Percentiles rank a stretch among this genome's conserved stretches.
Evolutionary conservation across 2,329 filamentous ascomycete species (phyloP).

Genomic region (Xylaria sp.): DNA sequence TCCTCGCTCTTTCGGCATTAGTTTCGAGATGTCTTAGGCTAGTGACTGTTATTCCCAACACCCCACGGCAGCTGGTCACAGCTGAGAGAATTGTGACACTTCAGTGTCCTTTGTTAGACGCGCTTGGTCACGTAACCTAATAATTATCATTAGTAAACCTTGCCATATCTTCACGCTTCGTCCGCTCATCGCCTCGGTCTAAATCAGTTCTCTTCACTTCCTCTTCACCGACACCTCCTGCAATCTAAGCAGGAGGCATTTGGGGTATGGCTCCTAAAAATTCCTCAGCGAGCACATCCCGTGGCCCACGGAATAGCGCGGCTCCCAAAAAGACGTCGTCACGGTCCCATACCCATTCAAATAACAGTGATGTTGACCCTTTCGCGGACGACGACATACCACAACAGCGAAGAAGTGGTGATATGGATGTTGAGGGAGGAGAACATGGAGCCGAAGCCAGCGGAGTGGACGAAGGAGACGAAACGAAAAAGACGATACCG

Average conservation of each 20-base stretch:
- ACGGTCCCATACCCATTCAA: slow-evolving; percentile 33
- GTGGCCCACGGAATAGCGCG: slow-evolving; percentile 47
- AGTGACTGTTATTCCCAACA: no score
- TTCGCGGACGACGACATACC: slow-evolving; percentile 44
- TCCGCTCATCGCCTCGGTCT: no score
- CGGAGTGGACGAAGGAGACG: slow-evolving; percentile 50
- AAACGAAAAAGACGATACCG: slow-evolving; percentile 69
- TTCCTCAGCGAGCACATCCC: slow-evolving; percentile 50
- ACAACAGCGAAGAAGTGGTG: slow-evolving; percentile 27
- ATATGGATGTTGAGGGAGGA: slow-evolving; percentile 43
- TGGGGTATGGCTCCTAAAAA: slow-evolving; percentile 58
- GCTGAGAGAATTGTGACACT: not conserved
- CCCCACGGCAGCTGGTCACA: not conserved
- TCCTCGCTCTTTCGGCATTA: not conserved
- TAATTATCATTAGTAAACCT: no score
- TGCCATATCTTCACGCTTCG: not conserved
- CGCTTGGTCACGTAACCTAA: not conserved
- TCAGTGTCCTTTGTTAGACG: not conserved
- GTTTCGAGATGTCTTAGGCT: not conserved
- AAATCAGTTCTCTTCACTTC: no score
- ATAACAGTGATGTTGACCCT: slow-evolving; percentile 44
- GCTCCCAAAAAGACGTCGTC: slow-evolving; percentile 36
- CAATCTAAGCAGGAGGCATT: not conserved
- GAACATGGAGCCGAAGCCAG: slow-evolving; percentile 45
- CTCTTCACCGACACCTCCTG: not conserved